A percentile compares a stretch with the other conserved stretches of the same genome.
These are phyloP conservation scores for Ophioceras dolichostomum DNA, from an alignment of 2,329 filamentous ascomycete species.

Conservation along the genomic window DNA sequence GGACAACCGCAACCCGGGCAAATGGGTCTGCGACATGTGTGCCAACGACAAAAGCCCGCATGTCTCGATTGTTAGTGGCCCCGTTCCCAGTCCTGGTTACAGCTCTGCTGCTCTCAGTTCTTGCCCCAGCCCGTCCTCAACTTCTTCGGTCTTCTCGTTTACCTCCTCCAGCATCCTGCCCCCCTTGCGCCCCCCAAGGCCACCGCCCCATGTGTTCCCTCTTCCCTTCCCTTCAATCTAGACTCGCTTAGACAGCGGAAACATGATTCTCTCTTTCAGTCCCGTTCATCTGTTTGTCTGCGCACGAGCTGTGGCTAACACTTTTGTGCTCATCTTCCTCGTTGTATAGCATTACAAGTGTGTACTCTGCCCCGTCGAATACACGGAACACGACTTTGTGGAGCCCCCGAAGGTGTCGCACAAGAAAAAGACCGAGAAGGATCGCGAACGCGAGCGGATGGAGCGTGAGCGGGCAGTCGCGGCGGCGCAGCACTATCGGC, in stretches of 20 bases:
- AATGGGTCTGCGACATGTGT: slow-evolving; percentile 96
- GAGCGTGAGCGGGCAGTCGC: slow-evolving; percentile 77
- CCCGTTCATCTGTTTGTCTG: neutral
- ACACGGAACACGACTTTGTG: slow-evolving; percentile 71
- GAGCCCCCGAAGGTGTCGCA: slow-evolving; percentile 68
- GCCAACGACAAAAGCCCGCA: slow-evolving; percentile 84
- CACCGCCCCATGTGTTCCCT: neutral
- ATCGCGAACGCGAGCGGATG: slow-evolving; percentile 73
- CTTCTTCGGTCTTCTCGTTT: too few relatives aligned
- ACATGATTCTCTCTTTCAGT: too few relatives aligned
- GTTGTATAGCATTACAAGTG: slow-evolving; percentile 61
- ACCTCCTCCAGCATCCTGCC: slow-evolving; percentile 1
- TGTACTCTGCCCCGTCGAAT: slow-evolving; percentile 75
- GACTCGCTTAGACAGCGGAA: too few relatives aligned
- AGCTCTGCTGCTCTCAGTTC: too few relatives aligned
- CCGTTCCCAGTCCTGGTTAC: slow-evolving; percentile 18
- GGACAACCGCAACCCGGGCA: slow-evolving; percentile 55
- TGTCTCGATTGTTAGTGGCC: slow-evolving; percentile 56
- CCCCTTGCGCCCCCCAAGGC: slow-evolving; percentile 1
- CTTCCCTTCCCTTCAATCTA: neutral
- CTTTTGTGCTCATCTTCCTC: slow-evolving; percentile 23
- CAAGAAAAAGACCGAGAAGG: slow-evolving; percentile 84
- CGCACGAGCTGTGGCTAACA: slow-evolving; percentile 2
- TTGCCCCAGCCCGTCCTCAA: too few relatives aligned
- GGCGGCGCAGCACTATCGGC: slow-evolving; percentile 69